These are phyloP conservation scores for Kandelia obovata DNA, from an alignment of 345 rosid species.

Conservation along the genomic window DNA sequence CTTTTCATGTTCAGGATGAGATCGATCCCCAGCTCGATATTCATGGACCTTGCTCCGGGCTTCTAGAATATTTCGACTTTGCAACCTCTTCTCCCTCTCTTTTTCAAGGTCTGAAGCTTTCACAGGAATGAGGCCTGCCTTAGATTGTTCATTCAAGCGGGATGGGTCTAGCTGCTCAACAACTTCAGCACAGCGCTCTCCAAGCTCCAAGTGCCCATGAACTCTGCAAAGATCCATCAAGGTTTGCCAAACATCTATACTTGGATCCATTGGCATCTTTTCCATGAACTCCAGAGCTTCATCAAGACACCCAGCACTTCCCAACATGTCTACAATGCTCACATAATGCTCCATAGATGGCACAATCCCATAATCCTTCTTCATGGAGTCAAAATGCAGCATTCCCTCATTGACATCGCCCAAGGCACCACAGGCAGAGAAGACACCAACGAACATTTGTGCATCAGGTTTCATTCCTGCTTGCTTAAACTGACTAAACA, in stretches of 20 bases:
- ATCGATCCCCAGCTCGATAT: conserved; percentile 75
- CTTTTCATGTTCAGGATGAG: conserved; percentile 65
- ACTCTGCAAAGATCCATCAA: conserved; percentile 70
- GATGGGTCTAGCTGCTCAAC: conserved; percentile 60
- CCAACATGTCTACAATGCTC: conserved; percentile 64
- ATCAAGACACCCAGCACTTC: conserved; percentile 57
- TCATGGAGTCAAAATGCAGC: conserved; percentile 72
- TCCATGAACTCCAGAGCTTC: conserved; percentile 74
- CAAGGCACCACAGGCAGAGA: conserved; percentile 56
- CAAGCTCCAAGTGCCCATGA: conserved; percentile 73
- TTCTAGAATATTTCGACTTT: conserved; percentile 38
- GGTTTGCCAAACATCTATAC: conserved; percentile 64
- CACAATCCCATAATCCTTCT: conserved; percentile 47
- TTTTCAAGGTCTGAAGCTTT: conserved; percentile 44
- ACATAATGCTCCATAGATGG: conserved; percentile 65
- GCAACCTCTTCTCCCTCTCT: conserved; percentile 40
- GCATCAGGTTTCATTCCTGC: conserved; percentile 58
- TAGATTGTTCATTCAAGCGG: conserved; percentile 49
- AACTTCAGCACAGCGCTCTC: conserved; percentile 70
- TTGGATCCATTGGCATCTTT: conserved; percentile 60
- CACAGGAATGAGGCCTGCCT: conserved; percentile 58
- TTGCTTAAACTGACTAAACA: conserved; percentile 58
- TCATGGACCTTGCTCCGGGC: conserved; percentile 44
- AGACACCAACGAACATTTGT: conserved; percentile 47
- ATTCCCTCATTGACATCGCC: conserved; percentile 75